A percentile compares a stretch with the other conserved stretches of the same genome.
phyloP scores from a whole-genome alignment of 257 asterid genomes.

The Scutellaria barbata region DNA sequence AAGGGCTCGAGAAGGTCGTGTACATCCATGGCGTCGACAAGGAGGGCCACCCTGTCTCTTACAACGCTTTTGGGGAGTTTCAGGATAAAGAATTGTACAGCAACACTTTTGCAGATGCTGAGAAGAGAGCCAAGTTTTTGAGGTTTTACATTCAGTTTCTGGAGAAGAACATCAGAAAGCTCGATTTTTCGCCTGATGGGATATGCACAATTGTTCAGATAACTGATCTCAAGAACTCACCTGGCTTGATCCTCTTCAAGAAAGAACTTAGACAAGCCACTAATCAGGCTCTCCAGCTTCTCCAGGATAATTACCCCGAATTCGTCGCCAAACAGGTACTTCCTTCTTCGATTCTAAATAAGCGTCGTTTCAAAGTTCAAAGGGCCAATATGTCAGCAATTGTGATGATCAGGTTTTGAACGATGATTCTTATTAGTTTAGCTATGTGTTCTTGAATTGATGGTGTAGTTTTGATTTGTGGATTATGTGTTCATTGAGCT shows the following conservation, averaged over 20 bases:
- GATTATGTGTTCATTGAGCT: background rate
- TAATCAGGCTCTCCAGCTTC: constrained; percentile 81
- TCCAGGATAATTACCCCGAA: constrained; percentile 96
- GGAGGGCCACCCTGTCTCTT: constrained; percentile 87
- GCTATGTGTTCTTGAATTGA: constrained; percentile 8
- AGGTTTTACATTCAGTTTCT: constrained; percentile 77
- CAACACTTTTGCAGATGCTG: constrained; percentile 83
- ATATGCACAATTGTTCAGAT: constrained; percentile 81
- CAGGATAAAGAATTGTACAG: constrained; percentile 86
- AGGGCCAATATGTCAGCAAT: too few relatives aligned
- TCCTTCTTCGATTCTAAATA: too few relatives aligned
- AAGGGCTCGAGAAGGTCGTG: constrained; percentile 84
- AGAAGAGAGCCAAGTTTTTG: constrained; percentile 71
- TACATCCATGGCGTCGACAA: constrained; percentile 80
- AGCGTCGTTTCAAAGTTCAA: too few relatives aligned
- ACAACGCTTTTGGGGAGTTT: constrained; percentile 87
- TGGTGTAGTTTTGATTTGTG: background rate
- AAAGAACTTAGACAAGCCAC: constrained; percentile 84
- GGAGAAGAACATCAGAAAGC: constrained; percentile 80
- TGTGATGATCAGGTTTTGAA: too few relatives aligned
- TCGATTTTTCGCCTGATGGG: constrained; percentile 85
- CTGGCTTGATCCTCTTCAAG: constrained; percentile 79
- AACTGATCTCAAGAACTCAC: constrained; percentile 83
- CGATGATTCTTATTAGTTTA: too few relatives aligned
- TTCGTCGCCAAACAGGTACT: constrained; percentile 95